Evolutionary conservation across 164 flowering plant genomes (phyloP).

Genomic region (Tetracentron sinense): DNA sequence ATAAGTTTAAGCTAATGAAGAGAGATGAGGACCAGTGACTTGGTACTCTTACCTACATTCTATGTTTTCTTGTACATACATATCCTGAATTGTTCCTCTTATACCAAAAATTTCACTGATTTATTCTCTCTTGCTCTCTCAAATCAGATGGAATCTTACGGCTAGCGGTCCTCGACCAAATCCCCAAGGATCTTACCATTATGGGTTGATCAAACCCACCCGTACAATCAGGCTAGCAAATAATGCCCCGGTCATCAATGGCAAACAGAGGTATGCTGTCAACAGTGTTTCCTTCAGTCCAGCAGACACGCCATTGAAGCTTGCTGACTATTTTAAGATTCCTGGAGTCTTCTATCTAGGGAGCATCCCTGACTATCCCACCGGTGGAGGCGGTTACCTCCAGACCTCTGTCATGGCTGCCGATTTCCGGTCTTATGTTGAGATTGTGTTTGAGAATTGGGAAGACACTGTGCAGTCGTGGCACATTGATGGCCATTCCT

Average conservation of each 20-base stretch:
- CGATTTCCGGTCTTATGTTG: conserved; percentile 58
- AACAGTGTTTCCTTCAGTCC: conserved; percentile 78
- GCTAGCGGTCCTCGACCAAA: conserved; percentile 96
- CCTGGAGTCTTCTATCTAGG: conserved; percentile 59
- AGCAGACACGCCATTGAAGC: conserved; percentile 77
- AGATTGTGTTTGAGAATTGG: conserved; percentile 68
- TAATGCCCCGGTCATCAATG: conserved; percentile 63
- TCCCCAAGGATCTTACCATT: conserved; percentile 95
- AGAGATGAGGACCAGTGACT: background rate
- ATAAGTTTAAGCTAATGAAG: background rate
- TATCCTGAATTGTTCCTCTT: background rate
- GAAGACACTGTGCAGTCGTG: conserved; percentile 75
- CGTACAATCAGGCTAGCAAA: conserved; percentile 64
- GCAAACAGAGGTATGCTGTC: conserved; percentile 80
- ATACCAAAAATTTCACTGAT: background rate
- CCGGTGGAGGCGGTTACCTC: conserved; percentile 55
- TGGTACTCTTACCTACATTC: background rate
- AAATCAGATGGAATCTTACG: conserved; percentile 58
- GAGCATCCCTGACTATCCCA: conserved; percentile 64
- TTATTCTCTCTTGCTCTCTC: background rate
- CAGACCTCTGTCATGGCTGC: conserved; percentile 86
- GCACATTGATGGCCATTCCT: conserved; percentile 74
- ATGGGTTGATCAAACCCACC: conserved; percentile 67
- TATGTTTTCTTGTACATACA: background rate
- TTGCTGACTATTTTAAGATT: conserved; percentile 76